phyloP scores from a whole-genome alignment of 495 filamentous ascomycete species.

The Hypoxylon rickii region DNA sequence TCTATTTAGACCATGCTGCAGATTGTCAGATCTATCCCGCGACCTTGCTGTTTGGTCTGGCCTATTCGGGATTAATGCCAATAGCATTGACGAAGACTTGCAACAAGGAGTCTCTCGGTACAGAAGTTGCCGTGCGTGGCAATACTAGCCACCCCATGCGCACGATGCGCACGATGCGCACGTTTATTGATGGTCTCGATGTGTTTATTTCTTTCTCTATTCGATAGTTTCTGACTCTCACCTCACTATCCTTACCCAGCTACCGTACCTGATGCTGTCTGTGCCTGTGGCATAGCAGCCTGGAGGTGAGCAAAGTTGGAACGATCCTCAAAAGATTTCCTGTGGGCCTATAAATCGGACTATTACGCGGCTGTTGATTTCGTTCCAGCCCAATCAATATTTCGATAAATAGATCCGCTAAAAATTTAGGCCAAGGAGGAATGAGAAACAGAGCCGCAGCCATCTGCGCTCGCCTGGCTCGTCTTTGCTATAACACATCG shows the following conservation, averaged over 20 bases:
- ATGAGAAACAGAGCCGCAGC: not conserved
- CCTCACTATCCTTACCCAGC: not conserved
- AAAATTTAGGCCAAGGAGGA: not conserved
- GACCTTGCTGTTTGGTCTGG: slow-evolving; percentile 11
- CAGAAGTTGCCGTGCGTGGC: slow-evolving; percentile 33
- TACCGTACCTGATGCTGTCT: too few relatives aligned
- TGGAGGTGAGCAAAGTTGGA: too few relatives aligned
- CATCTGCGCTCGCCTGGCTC: not conserved
- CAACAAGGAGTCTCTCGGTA: slow-evolving; percentile 39
- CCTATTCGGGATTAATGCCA: slow-evolving; percentile 29
- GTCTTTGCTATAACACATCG: not conserved
- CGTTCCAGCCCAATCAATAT: not conserved
- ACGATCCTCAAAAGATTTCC: too few relatives aligned
- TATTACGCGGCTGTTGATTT: too few relatives aligned
- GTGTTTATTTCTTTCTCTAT: slow-evolving; percentile 15
- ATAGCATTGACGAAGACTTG: slow-evolving; percentile 32
- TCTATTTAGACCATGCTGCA: slow-evolving; percentile 36
- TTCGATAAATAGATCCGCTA: not conserved
- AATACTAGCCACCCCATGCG: slow-evolving; percentile 12
- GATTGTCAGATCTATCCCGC: slow-evolving; percentile 32
- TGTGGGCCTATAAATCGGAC: too few relatives aligned
- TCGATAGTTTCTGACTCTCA: not conserved
- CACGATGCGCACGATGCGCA: too few relatives aligned
- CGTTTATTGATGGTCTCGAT: slow-evolving; percentile 28
- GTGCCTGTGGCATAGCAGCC: too few relatives aligned